Percentiles rank a stretch among this genome's conserved stretches.
Conservation (phyloP, 352 stramenopile species). For the Pythium phragmitis region DNA sequence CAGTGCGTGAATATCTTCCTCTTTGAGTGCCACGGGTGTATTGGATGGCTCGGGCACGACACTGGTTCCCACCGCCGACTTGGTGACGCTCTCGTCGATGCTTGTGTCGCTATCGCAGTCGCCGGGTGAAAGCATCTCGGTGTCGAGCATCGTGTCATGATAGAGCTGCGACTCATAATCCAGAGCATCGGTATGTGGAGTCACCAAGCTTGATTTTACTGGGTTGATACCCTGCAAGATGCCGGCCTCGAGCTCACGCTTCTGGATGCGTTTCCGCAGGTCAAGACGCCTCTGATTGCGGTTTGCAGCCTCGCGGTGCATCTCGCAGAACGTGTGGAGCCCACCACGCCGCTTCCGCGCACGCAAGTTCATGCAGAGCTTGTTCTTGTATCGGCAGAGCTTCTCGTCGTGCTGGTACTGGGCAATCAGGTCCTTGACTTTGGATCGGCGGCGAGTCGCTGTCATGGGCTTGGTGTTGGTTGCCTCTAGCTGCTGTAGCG, state of each 20-base stretch:
- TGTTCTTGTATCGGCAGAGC: conserved; percentile 29
- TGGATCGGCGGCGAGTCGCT: conserved; percentile 11
- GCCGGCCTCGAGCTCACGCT: conserved; percentile 13
- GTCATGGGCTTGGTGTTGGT: conserved; percentile 1
- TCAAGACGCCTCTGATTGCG: conserved; percentile 27
- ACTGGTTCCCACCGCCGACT: neutral
- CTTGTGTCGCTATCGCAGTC: neutral
- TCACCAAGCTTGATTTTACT: neutral
- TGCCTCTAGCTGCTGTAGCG: conserved; percentile 1
- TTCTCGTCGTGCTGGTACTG: conserved; percentile 23
- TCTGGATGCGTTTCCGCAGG: conserved; percentile 25
- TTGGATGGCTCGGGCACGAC: conserved; percentile 12
- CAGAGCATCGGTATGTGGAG: neutral
- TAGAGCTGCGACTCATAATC: conserved; percentile 11
- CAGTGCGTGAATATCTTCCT: conserved; percentile 23
- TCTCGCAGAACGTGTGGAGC: conserved; percentile 30
- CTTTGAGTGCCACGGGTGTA: conserved; percentile 18
- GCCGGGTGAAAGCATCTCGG: neutral
- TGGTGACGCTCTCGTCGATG: neutral
- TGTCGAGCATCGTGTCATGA: conserved; percentile 2
- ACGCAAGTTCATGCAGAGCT: conserved; percentile 21
- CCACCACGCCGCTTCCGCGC: conserved; percentile 22
- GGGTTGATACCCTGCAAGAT: neutral
- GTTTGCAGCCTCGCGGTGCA: conserved; percentile 27
- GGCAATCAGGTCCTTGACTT: conserved; percentile 19